Evolutionary conservation across 2,329 filamentous ascomycete species (phyloP), one percentile per base, ranked within the genome.

Genomic region (Knoxdaviesia capensis): DNA sequence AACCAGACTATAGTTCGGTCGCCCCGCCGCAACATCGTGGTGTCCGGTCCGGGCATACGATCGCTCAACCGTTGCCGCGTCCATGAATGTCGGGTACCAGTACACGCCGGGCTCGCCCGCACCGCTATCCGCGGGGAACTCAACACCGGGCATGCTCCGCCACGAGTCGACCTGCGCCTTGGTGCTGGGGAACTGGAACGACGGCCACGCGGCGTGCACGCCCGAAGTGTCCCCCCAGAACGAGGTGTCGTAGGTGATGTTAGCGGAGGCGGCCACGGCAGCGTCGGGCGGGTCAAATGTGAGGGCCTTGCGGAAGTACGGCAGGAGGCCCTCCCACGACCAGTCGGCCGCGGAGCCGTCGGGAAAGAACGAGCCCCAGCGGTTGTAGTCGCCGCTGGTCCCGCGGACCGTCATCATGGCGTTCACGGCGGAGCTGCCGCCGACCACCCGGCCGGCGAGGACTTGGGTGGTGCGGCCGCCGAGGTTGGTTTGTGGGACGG

Each of bases 31-130:
- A 20, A 20, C 20, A 33, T 35, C 34, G 38, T 49, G 45, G 44
- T 63, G 60, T 0, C 56, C 59, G 0, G 59, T 63, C 31, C 52
- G 48, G 1, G 60, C 58, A 38, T 61, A 64, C 2, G 59, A 62
- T 10, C 60, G 52, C 38, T 56, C 51, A 8, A 57, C 55, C 0
- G 42, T 50, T 8, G 46, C 47, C 0, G 60, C 59, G 31, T 63
- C 57, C 55, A 60, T 59, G 43, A 62, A 61, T 2, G 56, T 58
- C 10, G 60, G 60, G 41, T 56, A 61, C 59, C 59, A 63, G 45
- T 58, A 63, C 5, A 63, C 55, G 1, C 61, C 61, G 2, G 60
- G 50, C 44, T 52, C 45, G 5, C 60, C 60, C 2, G 59, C 54
- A 5, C 59, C 60, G 41, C 59, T 61, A 46, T 64, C 60, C 1